Evolutionary conservation across 2,329 filamentous ascomycete genomes (phyloP), one percentile per base, ranked within the genome.

Genomic region (Alternaria gaisen): DNA sequence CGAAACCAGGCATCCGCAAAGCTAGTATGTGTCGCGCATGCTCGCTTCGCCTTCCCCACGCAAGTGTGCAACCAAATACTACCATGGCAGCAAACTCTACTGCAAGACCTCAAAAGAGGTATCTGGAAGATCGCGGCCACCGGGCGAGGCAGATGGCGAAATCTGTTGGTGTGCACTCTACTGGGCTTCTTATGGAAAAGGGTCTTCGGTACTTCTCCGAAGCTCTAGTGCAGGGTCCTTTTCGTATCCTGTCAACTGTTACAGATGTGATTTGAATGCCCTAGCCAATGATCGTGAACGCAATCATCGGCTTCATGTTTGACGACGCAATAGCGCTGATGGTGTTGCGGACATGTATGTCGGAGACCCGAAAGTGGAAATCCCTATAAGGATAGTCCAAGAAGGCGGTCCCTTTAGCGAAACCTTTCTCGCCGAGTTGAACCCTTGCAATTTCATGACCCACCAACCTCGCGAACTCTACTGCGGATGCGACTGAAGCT

Each of bases 301-400:
- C 50, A 32, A 47, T 24, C n/a, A 40, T n/a, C 24, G 14, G 40
- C 11, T 28, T 44, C 26, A 36, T n/a, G 22, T 60, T 38, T 30
- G 53, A 50, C 40, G 43, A 56, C 41, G 40, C 34, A 30, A 32
- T 36, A 47, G 43, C 43, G 42, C 18, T 41, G 50, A 22, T 53
- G 42, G 40, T 54, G n/a, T 44, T 57, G 50, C 58, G 61, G 58
- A 58, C 32, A 44, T 61, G 46, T 38, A 30, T 56, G 50, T 51
- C 54, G 58, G 56, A 47, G 51, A 60, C 28, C 53, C 53, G 54
- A 58, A 54, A 47, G 40, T 48, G 53, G 44, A 22, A 28, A 12
- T 36, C 48, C 34, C 40, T 54, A 46, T 38, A 50, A 54, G 54
- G 34, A 47, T 57, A 52, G 36, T 32, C 36, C 34, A 42, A 28